phyloP scores from a whole-genome alignment of 371 early-diverging fungal species.

The Blakeslea trispora region DNA sequence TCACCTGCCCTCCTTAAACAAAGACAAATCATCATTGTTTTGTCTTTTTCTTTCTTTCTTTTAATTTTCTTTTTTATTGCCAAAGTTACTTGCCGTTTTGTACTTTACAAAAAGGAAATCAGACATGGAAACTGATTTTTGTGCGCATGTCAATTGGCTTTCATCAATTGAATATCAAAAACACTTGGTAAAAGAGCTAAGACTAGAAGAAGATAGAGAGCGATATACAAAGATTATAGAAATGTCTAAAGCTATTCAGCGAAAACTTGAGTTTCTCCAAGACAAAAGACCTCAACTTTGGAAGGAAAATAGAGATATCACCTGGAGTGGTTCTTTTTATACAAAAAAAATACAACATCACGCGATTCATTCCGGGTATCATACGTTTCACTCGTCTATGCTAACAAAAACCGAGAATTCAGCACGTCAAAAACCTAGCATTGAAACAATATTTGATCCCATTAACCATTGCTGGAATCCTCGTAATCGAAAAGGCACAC shows the following conservation, averaged over 20 bases:
- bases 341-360: too few species aligned
- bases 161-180: conserved; percentile 15
- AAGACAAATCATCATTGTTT: conserved; percentile 3
- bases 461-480: too few species aligned
- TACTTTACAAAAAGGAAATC: too few species aligned
- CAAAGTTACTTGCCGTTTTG: neutral
- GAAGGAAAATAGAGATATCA: too few species aligned
- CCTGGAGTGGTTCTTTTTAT: conserved; percentile 1
- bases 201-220: conserved; percentile 20
- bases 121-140: neutral
- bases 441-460: too few species aligned
- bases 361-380: too few species aligned
- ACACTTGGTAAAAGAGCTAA: conserved; percentile 11
- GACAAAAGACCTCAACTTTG: conserved; percentile 2
- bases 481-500: too few species aligned
- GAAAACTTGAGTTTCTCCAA: conserved; percentile 17
- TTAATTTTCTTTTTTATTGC: neutral
- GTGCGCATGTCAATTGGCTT: conserved; percentile 2
- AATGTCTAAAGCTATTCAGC: conserved; percentile 20
- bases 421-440: too few species aligned
- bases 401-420: too few species aligned
- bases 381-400: too few species aligned
- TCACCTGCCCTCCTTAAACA: conserved; percentile 6
- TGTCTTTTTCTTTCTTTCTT: neutral
- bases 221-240: conserved; percentile 27